A percentile compares a stretch with the other conserved stretches of the same genome.
phyloP scores from a whole-genome alignment of 2,329 filamentous ascomycete species.

The Lachnellula hyalina region DNA sequence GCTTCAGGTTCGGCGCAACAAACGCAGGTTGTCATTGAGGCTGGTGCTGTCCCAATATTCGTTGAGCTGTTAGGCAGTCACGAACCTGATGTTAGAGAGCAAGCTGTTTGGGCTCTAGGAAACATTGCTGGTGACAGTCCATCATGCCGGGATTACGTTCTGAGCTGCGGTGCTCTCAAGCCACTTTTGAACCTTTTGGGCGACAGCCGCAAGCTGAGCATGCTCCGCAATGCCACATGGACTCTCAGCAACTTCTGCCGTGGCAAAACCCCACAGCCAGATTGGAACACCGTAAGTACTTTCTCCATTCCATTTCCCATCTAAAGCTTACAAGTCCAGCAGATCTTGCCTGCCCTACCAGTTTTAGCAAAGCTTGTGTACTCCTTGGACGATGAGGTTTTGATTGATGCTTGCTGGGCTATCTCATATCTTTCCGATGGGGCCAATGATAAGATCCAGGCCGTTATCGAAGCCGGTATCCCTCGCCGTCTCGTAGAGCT shows the following conservation, averaged over 20 bases:
- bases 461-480: conserved; percentile 96
- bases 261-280: conserved; percentile 97
- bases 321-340: conserved; percentile 27
- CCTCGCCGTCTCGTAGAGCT: conserved; percentile 94
- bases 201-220: conserved; percentile 97
- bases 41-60: conserved; percentile 96
- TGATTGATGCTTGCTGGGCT: conserved; percentile 99
- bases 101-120: conserved; percentile 96
- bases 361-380: conserved; percentile 97
- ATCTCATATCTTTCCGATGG: conserved; percentile 98
- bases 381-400: conserved; percentile 93
- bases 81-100: conserved; percentile 95
- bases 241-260: conserved; percentile 99
- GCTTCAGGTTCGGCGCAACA: conserved; percentile 94
- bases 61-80: conserved; percentile 93
- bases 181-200: conserved; percentile 85
- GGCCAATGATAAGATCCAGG: conserved; percentile 98
- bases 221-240: conserved; percentile 98
- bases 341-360: conserved; percentile 92
- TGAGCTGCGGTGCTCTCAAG: conserved; percentile 84
- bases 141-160: conserved; percentile 92
- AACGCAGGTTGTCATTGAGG: conserved; percentile 98
- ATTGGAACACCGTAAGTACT: conserved; percentile 81
- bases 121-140: conserved; percentile 99
- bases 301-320: conserved; percentile 12